These are phyloP conservation scores for Breviolum minutum DNA, from an alignment of 73 alveolate genomes.

Conservation along the genomic window DNA sequence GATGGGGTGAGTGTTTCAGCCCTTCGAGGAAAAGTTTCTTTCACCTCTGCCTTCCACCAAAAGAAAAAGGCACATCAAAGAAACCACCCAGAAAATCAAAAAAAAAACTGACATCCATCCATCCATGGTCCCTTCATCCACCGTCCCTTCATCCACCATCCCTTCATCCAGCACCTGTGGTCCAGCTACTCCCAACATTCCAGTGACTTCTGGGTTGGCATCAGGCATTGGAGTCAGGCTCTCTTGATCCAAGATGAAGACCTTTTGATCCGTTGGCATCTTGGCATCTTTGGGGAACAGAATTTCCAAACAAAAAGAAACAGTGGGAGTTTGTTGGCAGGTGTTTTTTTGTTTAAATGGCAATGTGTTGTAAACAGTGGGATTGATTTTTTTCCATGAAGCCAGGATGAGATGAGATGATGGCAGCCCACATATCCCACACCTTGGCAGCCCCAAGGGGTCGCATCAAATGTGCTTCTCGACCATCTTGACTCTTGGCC, in stretches of 20 bases:
- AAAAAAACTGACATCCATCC: background rate
- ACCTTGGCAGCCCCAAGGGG: constrained; percentile 68
- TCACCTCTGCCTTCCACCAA: no score
- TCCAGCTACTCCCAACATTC: constrained; percentile 81
- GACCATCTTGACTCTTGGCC: constrained; percentile 48
- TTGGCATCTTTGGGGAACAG: no score
- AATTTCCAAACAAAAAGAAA: no score
- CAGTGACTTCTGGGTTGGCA: constrained; percentile 14
- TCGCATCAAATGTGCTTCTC: constrained; percentile 64
- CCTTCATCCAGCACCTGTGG: constrained; percentile 32
- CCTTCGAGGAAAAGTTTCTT: no score
- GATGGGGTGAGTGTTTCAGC: no score
- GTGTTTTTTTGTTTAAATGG: no score
- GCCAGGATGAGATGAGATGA: background rate
- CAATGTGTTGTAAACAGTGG: background rate
- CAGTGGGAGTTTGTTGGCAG: no score
- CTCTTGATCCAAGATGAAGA: constrained; percentile 55
- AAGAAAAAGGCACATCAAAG: no score
- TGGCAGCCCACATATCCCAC: background rate
- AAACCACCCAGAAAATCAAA: no score
- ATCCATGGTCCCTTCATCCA: background rate
- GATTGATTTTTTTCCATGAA: background rate
- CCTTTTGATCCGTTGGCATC: background rate
- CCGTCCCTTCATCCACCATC: background rate
- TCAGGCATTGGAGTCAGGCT: constrained; percentile 5